Conservation (phyloP, 768 basidiomycete species). For the Clitopilus hobsonii region DNA sequence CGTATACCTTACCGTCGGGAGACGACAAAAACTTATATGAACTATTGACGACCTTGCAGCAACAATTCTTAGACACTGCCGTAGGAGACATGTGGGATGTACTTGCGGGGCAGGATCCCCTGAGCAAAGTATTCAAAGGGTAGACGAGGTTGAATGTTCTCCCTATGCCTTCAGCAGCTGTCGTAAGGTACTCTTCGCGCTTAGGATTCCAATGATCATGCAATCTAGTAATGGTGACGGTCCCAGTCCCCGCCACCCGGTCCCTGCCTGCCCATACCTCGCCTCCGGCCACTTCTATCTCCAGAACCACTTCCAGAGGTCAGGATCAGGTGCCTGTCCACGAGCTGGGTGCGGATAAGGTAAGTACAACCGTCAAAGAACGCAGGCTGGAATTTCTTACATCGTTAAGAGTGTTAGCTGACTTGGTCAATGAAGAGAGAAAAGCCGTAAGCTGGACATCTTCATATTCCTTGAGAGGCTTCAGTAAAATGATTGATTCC, state of each 20-base stretch:
- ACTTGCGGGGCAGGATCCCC: background rate
- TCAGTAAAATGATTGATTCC: background rate
- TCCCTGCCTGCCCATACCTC: constrained; percentile 44
- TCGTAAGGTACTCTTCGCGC: too few species aligned
- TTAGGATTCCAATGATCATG: too few species aligned
- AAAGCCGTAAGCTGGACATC: constrained; percentile 93
- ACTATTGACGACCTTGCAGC: constrained; percentile 3
- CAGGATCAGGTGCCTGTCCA: constrained; percentile 73
- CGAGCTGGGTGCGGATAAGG: constrained; percentile 40
- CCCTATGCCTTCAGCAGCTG: too few species aligned
- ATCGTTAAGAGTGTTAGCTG: constrained; percentile 82
- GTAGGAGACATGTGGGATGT: constrained; percentile 7
- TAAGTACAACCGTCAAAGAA: background rate
- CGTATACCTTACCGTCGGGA: background rate
- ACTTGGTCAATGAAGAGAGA: constrained; percentile 84
- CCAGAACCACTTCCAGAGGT: constrained; percentile 56
- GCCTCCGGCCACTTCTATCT: constrained; percentile 41
- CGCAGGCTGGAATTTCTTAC: constrained; percentile 40
- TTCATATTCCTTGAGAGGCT: constrained; percentile 73
- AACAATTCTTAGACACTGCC: background rate
- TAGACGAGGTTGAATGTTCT: too few species aligned
- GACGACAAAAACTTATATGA: background rate
- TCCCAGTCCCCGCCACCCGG: constrained; percentile 49
- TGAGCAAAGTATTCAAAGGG: background rate
- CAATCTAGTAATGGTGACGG: constrained; percentile 34